These are phyloP conservation scores for Carex littledalei DNA, from an alignment of 176 grass and related monocot species.

Conservation along the genomic window DNA sequence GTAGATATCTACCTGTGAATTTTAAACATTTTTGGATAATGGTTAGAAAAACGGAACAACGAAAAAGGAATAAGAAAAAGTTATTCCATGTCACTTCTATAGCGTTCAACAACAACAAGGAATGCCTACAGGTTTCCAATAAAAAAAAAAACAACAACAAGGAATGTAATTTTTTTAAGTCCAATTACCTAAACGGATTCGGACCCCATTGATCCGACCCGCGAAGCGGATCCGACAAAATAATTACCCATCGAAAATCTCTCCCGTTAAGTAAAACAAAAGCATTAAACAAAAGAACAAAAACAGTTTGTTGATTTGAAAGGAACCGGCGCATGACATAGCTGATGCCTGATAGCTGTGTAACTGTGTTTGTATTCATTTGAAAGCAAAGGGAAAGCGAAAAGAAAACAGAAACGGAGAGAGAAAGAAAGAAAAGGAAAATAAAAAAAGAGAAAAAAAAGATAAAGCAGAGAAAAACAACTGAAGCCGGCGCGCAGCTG, in stretches of 20 bases:
- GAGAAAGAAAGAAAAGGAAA: neutral
- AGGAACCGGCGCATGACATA: neutral
- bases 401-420: slow-evolving; percentile 20
- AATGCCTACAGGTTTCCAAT: too few relatives aligned
- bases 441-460: neutral
- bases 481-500: slow-evolving; percentile 25
- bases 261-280: slow-evolving; percentile 2
- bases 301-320: neutral
- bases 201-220: neutral
- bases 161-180: too few relatives aligned
- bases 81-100: neutral
- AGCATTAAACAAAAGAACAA: slow-evolving; percentile 2
- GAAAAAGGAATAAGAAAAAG: neutral
- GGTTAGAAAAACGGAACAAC: neutral
- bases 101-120: too few relatives aligned
- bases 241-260: neutral
- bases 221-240: neutral
- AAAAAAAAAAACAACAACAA: too few relatives aligned
- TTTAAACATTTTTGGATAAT: neutral
- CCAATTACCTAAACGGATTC: neutral
- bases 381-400: slow-evolving; percentile 27
- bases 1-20: neutral
- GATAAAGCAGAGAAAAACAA: neutral
- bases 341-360: neutral
- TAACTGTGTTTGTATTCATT: neutral